A percentile compares a stretch with the other conserved stretches of the same genome.
These are phyloP conservation scores for Lentithecium fluviatile DNA, from an alignment of 495 filamentous ascomycete species.

Conservation along the genomic window DNA sequence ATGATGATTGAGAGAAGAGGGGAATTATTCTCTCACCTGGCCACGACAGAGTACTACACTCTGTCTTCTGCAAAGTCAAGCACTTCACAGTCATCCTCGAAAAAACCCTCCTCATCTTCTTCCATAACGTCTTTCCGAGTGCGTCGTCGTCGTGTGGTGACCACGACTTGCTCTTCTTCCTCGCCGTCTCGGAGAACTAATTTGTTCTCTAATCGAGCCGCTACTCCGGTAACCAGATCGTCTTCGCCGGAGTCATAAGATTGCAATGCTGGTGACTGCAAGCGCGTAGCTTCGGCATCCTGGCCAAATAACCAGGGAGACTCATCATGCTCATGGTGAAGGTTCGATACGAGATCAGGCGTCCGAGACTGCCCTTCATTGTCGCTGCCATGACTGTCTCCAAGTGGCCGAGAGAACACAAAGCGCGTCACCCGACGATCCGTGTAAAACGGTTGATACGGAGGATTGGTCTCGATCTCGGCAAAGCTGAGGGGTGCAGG, in stretches of 20 bases:
- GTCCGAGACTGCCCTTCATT: slow-evolving; percentile 24
- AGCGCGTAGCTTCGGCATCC: slow-evolving; percentile 61
- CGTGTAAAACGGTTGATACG: slow-evolving; percentile 88
- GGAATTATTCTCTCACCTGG: too few relatives aligned
- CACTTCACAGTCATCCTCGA: slow-evolving; percentile 91
- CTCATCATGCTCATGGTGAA: slow-evolving; percentile 35
- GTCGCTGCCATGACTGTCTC: slow-evolving; percentile 20
- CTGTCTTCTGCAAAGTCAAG: slow-evolving; percentile 86
- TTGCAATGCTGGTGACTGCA: slow-evolving; percentile 47
- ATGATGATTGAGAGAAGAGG: too few relatives aligned
- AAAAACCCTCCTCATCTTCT: slow-evolving; percentile 72
- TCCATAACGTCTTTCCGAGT: slow-evolving; percentile 41
- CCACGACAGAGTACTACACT: slow-evolving; percentile 52
- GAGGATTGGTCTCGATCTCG: slow-evolving; percentile 88
- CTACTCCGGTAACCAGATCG: slow-evolving; percentile 43
- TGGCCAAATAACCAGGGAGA: slow-evolving; percentile 72
- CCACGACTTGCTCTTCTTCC: slow-evolving; percentile 73
- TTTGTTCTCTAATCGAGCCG: slow-evolving; percentile 41
- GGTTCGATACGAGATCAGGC: slow-evolving; percentile 32
- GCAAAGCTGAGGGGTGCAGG: slow-evolving; percentile 63
- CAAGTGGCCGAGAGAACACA: slow-evolving; percentile 48
- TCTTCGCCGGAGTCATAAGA: slow-evolving; percentile 55
- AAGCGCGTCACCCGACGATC: slow-evolving; percentile 74
- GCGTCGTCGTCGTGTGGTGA: slow-evolving; percentile 74
- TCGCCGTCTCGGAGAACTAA: slow-evolving; percentile 59